phyloP scores from a whole-genome alignment of 176 grass and related monocot genomes.

The Ananas comosus region DNA sequence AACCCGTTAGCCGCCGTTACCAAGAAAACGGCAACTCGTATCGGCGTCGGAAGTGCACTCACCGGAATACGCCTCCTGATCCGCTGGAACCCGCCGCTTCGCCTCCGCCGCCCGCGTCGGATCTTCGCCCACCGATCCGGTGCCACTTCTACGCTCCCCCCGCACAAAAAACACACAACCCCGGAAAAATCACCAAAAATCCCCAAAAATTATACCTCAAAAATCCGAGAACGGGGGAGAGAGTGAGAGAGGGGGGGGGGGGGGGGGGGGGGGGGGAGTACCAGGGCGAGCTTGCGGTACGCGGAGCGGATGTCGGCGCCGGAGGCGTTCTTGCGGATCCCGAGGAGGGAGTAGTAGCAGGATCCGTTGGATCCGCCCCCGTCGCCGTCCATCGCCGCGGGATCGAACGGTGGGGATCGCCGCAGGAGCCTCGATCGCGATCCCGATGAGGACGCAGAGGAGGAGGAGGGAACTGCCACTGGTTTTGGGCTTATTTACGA shows the following conservation, averaged over 20 bases:
- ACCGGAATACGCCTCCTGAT: slow-evolving; percentile 99
- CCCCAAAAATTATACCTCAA: neutral
- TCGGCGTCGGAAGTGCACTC: slow-evolving; percentile 19
- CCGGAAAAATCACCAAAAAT: slow-evolving; percentile 17
- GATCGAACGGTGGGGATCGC: slow-evolving; percentile 19
- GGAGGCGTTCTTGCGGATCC: slow-evolving; percentile 71
- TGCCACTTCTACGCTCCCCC: slow-evolving; percentile 70
- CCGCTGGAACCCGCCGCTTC: slow-evolving; percentile 82
- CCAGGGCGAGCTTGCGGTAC: slow-evolving; percentile 83
- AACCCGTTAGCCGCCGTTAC: neutral
- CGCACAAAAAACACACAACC: neutral
- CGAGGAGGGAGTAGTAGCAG: slow-evolving; percentile 85
- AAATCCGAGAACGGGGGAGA: neutral
- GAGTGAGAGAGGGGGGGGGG: no score
- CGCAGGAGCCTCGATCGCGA: neutral
- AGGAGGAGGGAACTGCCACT: slow-evolving; percentile 9
- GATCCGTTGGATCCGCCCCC: slow-evolving; percentile 59
- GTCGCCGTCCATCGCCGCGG: slow-evolving; percentile 42
- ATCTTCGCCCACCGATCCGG: slow-evolving; percentile 77
- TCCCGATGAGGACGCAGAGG: neutral
- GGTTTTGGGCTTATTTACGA: slow-evolving; percentile 22
- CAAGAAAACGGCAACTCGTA: neutral
- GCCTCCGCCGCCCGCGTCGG: slow-evolving; percentile 57
- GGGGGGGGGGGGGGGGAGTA: no score
- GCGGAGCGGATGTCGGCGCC: slow-evolving; percentile 63